Percentiles rank a stretch among this genome's conserved stretches.
phyloP scores from a whole-genome alignment of 805 yeast species.

The Ogataea wickerhamii region DNA sequence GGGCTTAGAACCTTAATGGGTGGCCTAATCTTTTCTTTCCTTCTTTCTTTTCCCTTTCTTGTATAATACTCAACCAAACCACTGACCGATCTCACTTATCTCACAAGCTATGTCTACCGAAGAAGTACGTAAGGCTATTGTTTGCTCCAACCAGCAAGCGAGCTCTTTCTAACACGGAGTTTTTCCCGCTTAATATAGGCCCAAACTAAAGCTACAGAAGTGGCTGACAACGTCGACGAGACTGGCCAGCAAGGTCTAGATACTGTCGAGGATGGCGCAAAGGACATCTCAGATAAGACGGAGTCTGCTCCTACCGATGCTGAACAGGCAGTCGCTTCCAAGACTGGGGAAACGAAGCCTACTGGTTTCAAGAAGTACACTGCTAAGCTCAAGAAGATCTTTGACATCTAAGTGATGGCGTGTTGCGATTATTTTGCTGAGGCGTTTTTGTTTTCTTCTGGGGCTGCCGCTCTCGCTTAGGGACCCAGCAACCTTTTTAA shows the following conservation, averaged over 20 bases:
- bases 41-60: no score
- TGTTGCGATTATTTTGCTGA: neutral
- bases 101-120: conserved; percentile 18
- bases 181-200: conserved; percentile 7
- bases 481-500: neutral
- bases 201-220: conserved; percentile 11
- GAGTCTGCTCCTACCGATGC: conserved; percentile 9
- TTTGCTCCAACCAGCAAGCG: neutral
- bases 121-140: conserved; percentile 12
- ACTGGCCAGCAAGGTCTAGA: conserved; percentile 8
- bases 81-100: neutral
- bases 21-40: no score
- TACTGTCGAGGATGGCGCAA: conserved; percentile 4
- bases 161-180: conserved; percentile 2
- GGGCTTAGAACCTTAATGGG: no score
- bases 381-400: conserved; percentile 28
- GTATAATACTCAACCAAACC: no score
- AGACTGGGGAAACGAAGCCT: conserved; percentile 20
- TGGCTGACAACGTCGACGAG: conserved; percentile 9
- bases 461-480: neutral
- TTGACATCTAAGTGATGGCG: conserved; percentile 9
- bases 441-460: neutral
- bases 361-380: conserved; percentile 27
- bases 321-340: conserved; percentile 14
- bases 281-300: conserved; percentile 9